These are phyloP conservation scores for Ceriops decandra DNA, from an alignment of 345 rosid genomes.

Conservation along the genomic window DNA sequence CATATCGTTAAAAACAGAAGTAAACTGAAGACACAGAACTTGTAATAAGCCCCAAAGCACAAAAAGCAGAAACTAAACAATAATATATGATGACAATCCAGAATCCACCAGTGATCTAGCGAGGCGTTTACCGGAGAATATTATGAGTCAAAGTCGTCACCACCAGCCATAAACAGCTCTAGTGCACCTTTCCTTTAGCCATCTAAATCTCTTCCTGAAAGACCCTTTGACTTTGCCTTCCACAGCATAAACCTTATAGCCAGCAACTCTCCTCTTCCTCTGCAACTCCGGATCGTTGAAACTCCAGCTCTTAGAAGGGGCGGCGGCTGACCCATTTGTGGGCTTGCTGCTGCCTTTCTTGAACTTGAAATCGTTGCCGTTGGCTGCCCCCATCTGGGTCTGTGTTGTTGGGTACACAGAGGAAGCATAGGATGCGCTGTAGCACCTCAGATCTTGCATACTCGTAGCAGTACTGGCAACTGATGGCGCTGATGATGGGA, in stretches of 20 bases:
- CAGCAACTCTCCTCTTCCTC: slow-evolving; percentile 67
- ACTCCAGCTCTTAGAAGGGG: slow-evolving; percentile 48
- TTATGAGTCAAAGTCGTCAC: background rate
- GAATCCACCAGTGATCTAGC: background rate
- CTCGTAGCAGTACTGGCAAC: slow-evolving; percentile 10
- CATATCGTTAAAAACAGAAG: too few relatives aligned
- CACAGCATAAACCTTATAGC: slow-evolving; percentile 64
- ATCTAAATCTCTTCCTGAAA: slow-evolving; percentile 58
- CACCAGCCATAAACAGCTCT: slow-evolving; percentile 42
- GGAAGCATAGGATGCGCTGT: slow-evolving; percentile 49
- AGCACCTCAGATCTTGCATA: slow-evolving; percentile 64
- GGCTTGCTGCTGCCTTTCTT: slow-evolving; percentile 45
- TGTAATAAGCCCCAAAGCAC: too few relatives aligned
- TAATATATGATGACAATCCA: too few relatives aligned
- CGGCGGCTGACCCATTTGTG: slow-evolving; percentile 22
- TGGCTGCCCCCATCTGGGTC: slow-evolving; percentile 17
- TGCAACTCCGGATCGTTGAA: slow-evolving; percentile 61
- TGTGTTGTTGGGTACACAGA: slow-evolving; percentile 30
- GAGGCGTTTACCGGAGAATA: background rate
- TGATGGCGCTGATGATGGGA: slow-evolving; percentile 10
- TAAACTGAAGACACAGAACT: too few relatives aligned
- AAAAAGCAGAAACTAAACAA: too few relatives aligned
- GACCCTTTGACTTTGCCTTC: slow-evolving; percentile 79
- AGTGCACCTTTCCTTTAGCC: slow-evolving; percentile 54
- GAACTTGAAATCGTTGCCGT: slow-evolving; percentile 30